A percentile compares a stretch with the other conserved stretches of the same genome.
phyloP scores from a whole-genome alignment of 225 moss, liverwort and hornwort species.

The Antitrichia curtipendula region DNA sequence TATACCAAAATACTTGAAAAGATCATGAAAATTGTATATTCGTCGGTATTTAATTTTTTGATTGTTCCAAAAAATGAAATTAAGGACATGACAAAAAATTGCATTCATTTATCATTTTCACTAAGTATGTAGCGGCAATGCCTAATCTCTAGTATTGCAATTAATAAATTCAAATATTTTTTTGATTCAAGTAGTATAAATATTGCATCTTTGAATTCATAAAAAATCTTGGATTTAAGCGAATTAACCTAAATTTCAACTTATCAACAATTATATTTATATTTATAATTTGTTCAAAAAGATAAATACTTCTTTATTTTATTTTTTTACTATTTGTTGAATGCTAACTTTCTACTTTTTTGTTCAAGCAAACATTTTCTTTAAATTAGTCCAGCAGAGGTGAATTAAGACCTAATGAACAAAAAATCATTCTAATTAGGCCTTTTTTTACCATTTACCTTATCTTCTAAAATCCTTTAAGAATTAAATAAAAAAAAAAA shows the following conservation, averaged over 20 bases:
- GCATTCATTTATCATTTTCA: too few relatives aligned
- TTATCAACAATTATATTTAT: background rate
- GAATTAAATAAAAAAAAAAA: background rate
- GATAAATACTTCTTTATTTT: too few relatives aligned
- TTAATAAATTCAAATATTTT: background rate
- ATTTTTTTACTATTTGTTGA: background rate
- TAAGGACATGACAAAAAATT: background rate
- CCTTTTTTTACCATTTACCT: background rate
- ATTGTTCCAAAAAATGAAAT: background rate
- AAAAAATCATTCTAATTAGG: too few relatives aligned
- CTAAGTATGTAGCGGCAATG: rapidly evolving
- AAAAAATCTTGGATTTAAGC: rapidly evolving
- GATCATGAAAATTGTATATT: background rate
- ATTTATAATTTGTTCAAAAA: background rate
- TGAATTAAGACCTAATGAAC: background rate
- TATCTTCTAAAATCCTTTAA: background rate
- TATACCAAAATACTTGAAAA: background rate
- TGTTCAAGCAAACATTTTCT: background rate
- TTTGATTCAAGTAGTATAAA: background rate
- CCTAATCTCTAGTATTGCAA: background rate
- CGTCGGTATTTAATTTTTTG: background rate
- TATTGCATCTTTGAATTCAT: background rate
- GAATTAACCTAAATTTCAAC: background rate
- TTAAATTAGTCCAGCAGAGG: rapidly evolving
- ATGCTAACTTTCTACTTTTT: background rate